Evolutionary conservation across 1,139 yeast genomes (phyloP).

Genomic region (Sugiyamaella novakii): DNA sequence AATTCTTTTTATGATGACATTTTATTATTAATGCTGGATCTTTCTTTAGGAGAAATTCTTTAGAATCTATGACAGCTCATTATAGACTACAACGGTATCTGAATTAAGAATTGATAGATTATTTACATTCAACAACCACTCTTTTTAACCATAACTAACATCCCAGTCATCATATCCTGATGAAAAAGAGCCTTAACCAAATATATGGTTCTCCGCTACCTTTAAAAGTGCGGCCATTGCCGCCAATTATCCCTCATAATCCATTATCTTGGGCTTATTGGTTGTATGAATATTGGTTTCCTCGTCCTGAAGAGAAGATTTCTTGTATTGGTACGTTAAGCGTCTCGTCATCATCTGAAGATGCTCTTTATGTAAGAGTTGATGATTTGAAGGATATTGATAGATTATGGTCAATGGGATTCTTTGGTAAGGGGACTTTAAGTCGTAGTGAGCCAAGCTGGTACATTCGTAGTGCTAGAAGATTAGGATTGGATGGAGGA

Average conservation of each 20-base stretch:
- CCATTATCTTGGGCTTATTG: constrained; percentile 41
- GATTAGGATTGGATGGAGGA: constrained; percentile 48
- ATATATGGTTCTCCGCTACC: constrained; percentile 51
- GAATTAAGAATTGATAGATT: constrained; percentile 38
- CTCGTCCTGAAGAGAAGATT: constrained; percentile 43
- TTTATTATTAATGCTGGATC: constrained; percentile 24
- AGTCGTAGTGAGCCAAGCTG: constrained; percentile 94
- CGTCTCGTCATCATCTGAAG: constrained; percentile 33
- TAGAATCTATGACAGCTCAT: constrained; percentile 26
- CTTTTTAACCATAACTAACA: background rate
- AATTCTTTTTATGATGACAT: constrained; percentile 12
- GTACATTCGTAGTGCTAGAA: constrained; percentile 63
- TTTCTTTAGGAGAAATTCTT: constrained; percentile 26
- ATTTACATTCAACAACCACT: too few species aligned
- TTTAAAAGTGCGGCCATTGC: constrained; percentile 45
- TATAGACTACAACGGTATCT: constrained; percentile 99
- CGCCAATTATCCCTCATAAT: constrained; percentile 44
- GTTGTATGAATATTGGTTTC: constrained; percentile 38
- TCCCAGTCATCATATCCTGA: constrained; percentile 9
- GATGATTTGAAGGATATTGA: constrained; percentile 51
- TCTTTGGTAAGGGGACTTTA: constrained; percentile 89
- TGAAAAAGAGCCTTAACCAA: constrained; percentile 40
- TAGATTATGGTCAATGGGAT: constrained; percentile 81
- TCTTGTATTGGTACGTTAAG: constrained; percentile 25
- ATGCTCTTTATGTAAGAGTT: constrained; percentile 47